A percentile compares a stretch with the other conserved stretches of the same genome.
Conservation (phyloP, 805 yeast genomes). For the Cyberlindnera amylophila region DNA sequence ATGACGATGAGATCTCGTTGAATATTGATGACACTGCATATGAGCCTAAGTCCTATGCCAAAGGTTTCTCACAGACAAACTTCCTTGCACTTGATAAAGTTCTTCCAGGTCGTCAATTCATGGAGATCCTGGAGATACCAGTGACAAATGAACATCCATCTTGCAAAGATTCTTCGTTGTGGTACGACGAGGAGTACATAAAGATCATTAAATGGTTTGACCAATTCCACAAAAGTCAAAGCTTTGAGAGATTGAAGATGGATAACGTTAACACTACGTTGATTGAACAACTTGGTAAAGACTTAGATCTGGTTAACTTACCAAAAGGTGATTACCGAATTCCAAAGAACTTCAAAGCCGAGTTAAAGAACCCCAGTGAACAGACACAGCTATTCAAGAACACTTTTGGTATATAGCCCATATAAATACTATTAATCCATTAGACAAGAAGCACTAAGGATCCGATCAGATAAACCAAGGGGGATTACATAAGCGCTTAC, state of each 20-base stretch:
- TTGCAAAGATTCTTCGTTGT: constrained; percentile 1
- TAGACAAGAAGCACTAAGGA: too few relatives aligned
- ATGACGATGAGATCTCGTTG: background rate
- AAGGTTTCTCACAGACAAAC: constrained; percentile 32
- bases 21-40: background rate
- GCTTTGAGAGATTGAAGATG: constrained; percentile 13
- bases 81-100: constrained; percentile 88
- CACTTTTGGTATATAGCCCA: constrained; percentile 6
- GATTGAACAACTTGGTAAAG: constrained; percentile 18
- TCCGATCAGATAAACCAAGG: too few relatives aligned
- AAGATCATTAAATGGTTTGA: constrained; percentile 22
- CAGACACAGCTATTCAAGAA: constrained; percentile 14
- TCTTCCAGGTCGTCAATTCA: constrained; percentile 55
- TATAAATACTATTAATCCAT: too few relatives aligned
- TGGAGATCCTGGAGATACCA: constrained; percentile 49
- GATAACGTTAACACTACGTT: constrained; percentile 9
- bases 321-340: constrained; percentile 4
- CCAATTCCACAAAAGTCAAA: constrained; percentile 10
- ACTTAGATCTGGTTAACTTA: constrained; percentile 12
- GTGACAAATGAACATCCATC: constrained; percentile 25
- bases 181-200: constrained; percentile 21
- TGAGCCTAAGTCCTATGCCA: background rate
- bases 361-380: constrained; percentile 10
- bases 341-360: constrained; percentile 14
- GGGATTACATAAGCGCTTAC: constrained; percentile 11